phyloP scores from a whole-genome alignment of 768 basidiomycete genomes.

The Lactarius evosmus region DNA sequence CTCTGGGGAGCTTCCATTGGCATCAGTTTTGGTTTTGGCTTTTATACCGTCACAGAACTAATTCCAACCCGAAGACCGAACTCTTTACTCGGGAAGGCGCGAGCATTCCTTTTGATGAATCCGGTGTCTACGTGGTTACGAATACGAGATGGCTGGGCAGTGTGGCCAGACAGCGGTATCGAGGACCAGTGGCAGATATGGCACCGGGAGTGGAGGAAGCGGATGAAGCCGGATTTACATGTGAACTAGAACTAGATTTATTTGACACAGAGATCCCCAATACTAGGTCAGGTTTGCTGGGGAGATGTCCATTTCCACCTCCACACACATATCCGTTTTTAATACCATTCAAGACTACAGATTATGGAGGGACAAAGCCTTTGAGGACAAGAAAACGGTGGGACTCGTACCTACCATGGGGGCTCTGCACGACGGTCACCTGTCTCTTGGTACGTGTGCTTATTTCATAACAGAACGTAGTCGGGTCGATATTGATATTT shows the following conservation, averaged over 20 bases:
- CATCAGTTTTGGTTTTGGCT: constrained; percentile 45
- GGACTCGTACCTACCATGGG: constrained; percentile 99
- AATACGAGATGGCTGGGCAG: constrained; percentile 76
- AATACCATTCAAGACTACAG: constrained; percentile 60
- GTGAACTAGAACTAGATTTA: constrained; percentile 6
- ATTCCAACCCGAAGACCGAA: constrained; percentile 53
- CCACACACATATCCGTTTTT: constrained; percentile 45
- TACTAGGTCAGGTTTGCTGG: background rate
- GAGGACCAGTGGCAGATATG: constrained; percentile 69
- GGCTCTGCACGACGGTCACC: constrained; percentile 90
- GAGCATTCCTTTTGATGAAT: constrained; percentile 50
- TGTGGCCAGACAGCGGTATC: constrained; percentile 77
- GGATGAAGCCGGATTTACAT: constrained; percentile 23
- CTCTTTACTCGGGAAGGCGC: constrained; percentile 51
- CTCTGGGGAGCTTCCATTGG: constrained; percentile 74
- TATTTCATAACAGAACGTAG: constrained; percentile 13
- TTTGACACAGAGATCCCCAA: background rate
- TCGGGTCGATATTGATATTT: background rate
- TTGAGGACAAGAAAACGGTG: constrained; percentile 58
- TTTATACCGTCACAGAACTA: constrained; percentile 57
- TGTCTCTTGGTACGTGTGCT: constrained; percentile 70
- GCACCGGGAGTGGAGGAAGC: constrained; percentile 55
- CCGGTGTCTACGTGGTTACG: constrained; percentile 62
- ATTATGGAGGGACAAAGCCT: constrained; percentile 69
- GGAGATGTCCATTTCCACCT: constrained; percentile 5